These are phyloP conservation scores for Paecilomyces sp. DNA, from an alignment of 2,329 filamentous ascomycete genomes.

Conservation along the genomic window DNA sequence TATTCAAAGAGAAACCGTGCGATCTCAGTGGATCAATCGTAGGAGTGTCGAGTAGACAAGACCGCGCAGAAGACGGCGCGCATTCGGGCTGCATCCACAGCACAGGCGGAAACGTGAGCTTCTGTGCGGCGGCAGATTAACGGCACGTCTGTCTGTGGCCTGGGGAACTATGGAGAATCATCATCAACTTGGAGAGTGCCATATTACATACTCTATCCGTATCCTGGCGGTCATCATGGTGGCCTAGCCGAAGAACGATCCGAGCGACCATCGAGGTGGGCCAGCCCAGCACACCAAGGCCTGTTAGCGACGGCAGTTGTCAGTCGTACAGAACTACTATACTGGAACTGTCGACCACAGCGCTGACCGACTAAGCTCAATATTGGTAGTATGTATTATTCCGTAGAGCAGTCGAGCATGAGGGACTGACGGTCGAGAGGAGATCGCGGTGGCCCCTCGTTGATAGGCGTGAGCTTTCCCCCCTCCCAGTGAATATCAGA, in stretches of 20 bases:
- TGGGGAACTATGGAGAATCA: neutral
- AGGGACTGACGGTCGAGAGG: neutral
- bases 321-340: neutral
- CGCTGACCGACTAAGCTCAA: neutral
- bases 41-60: neutral
- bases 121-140: neutral
- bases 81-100: neutral
- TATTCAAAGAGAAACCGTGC: neutral
- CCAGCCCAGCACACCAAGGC: neutral
- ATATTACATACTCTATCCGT: too few relatives aligned
- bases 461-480: neutral
- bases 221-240: neutral
- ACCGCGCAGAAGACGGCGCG: neutral
- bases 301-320: too few relatives aligned
- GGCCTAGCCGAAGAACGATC: neutral
- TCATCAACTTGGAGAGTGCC: too few relatives aligned
- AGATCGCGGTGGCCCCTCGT: neutral
- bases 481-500: neutral
- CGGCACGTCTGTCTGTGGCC: neutral
- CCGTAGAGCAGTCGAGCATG: neutral
- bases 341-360: neutral
- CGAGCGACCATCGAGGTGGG: neutral
- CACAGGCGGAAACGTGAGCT: neutral
- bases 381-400: too few relatives aligned
- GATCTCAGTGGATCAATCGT: neutral